Evolutionary conservation across 2,329 filamentous ascomycete genomes (phyloP).

Genomic region (Colletotrichum endophyticum): DNA sequence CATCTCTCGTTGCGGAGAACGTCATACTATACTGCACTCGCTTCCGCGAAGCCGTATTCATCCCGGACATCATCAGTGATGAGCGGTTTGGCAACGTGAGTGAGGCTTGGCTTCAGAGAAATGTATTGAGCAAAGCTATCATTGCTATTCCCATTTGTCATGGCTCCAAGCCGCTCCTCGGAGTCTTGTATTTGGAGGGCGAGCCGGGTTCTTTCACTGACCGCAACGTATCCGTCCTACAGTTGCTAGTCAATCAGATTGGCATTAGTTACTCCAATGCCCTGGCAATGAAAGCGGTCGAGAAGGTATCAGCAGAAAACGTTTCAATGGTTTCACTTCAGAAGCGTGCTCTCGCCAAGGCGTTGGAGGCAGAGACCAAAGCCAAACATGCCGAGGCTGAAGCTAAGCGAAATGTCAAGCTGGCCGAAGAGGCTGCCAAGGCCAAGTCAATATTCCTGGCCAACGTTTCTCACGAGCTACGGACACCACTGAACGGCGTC

Average conservation of each 20-base stretch:
- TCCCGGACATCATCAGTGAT: slow-evolving; percentile 75
- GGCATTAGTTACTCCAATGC: slow-evolving; percentile 74
- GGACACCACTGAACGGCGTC: slow-evolving; percentile 84
- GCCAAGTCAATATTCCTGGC: slow-evolving; percentile 83
- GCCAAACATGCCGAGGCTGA: slow-evolving; percentile 79
- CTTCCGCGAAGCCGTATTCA: slow-evolving; percentile 77
- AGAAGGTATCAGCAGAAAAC: slow-evolving; percentile 80
- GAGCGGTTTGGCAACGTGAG: slow-evolving; percentile 80
- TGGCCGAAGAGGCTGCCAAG: slow-evolving; percentile 83
- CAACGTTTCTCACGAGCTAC: slow-evolving; percentile 81
- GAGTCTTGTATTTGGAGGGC: slow-evolving; percentile 78
- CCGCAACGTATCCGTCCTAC: slow-evolving; percentile 69
- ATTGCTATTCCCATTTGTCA: slow-evolving; percentile 83
- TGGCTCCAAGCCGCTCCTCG: slow-evolving; percentile 72
- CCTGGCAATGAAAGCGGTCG: slow-evolving; percentile 70
- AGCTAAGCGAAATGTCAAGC: slow-evolving; percentile 78
- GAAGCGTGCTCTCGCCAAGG: slow-evolving; percentile 74
- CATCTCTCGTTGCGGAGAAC: slow-evolving; percentile 75
- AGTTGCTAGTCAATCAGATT: slow-evolving; percentile 80
- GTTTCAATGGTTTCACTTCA: slow-evolving; percentile 79
- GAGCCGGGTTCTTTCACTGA: slow-evolving; percentile 79
- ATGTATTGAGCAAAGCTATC: slow-evolving; percentile 74
- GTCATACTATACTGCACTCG: slow-evolving; percentile 79
- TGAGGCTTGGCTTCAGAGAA: slow-evolving; percentile 69
- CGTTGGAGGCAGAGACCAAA: slow-evolving; percentile 75